A percentile compares a stretch with the other conserved stretches of the same genome.
Conservation (phyloP, 148 eudicot species). For the Fagopyrum esculentum region DNA sequence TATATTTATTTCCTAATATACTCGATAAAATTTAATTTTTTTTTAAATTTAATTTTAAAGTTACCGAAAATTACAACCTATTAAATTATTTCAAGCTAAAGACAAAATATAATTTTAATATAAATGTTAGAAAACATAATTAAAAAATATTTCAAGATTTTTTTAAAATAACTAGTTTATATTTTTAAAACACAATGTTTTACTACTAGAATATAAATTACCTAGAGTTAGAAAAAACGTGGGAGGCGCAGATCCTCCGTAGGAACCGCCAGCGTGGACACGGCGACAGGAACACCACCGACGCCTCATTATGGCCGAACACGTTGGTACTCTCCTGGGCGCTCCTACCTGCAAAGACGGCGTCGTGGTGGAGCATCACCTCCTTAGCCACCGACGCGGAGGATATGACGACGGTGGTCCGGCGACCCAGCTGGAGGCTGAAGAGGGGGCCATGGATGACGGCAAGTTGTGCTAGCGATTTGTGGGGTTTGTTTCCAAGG, state of each 20-base stretch:
- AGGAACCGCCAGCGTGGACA: slow-evolving; percentile 27
- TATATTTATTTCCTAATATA: too few species aligned
- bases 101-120: too few species aligned
- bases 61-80: too few species aligned
- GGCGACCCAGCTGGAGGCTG: slow-evolving; percentile 33
- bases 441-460: slow-evolving; percentile 37
- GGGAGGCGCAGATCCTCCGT: slow-evolving; percentile 15
- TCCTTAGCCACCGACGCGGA: slow-evolving; percentile 38
- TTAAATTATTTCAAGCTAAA: too few species aligned
- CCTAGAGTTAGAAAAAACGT: slow-evolving; percentile 13
- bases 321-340: slow-evolving; percentile 12
- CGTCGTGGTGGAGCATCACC: slow-evolving; percentile 49
- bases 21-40: too few species aligned
- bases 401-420: slow-evolving; percentile 36
- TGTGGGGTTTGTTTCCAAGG: too few species aligned
- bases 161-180: too few species aligned
- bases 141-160: too few species aligned
- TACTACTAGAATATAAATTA: not conserved
- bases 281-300: slow-evolving; percentile 34
- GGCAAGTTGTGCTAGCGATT: slow-evolving; percentile 24
- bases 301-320: slow-evolving; percentile 22
- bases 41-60: too few species aligned
- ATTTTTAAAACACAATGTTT: too few species aligned
- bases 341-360: slow-evolving; percentile 22
- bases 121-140: too few species aligned